Evolutionary conservation across 176 grass and related monocot species (phyloP).

Genomic region (Eragrostis nindensis): DNA sequence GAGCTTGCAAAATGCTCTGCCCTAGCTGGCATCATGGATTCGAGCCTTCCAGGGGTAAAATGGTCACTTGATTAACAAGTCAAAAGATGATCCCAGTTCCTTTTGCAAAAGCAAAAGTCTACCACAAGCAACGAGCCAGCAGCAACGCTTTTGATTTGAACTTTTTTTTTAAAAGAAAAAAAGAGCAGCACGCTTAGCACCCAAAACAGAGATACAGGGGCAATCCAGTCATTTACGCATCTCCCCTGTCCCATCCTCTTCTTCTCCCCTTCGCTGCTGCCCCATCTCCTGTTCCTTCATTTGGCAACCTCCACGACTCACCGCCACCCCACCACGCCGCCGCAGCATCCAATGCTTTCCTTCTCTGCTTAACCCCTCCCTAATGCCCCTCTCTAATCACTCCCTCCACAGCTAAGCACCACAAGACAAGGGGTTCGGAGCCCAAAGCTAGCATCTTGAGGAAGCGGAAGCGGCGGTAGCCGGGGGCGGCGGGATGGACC

Average conservation of each 20-base stretch:
- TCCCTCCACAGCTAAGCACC: constrained; percentile 19
- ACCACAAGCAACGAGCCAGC: background rate
- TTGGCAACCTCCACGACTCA: constrained; percentile 6
- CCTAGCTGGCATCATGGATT: background rate
- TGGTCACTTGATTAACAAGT: background rate
- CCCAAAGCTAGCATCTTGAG: background rate
- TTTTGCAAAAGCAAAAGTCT: background rate
- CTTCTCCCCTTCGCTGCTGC: background rate
- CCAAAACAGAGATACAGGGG: constrained; percentile 7
- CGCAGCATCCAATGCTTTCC: constrained; percentile 57
- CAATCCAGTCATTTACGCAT: constrained; percentile 16
- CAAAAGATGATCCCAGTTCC: background rate
- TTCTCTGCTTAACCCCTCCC: constrained; percentile 17
- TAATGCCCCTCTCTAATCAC: constrained; percentile 10
- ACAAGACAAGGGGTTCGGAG: background rate
- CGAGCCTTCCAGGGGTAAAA: background rate
- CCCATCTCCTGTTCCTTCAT: background rate
- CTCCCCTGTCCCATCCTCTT: background rate
- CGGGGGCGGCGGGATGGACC: constrained; percentile 58
- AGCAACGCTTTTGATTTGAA: background rate
- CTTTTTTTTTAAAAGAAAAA: background rate
- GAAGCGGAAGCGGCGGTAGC: background rate
- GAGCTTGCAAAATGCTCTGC: background rate
- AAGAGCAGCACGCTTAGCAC: background rate
- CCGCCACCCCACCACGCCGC: background rate